These are phyloP conservation scores for Cadophora sp. DNA, from an alignment of 2,329 filamentous ascomycete species.

Conservation along the genomic window DNA sequence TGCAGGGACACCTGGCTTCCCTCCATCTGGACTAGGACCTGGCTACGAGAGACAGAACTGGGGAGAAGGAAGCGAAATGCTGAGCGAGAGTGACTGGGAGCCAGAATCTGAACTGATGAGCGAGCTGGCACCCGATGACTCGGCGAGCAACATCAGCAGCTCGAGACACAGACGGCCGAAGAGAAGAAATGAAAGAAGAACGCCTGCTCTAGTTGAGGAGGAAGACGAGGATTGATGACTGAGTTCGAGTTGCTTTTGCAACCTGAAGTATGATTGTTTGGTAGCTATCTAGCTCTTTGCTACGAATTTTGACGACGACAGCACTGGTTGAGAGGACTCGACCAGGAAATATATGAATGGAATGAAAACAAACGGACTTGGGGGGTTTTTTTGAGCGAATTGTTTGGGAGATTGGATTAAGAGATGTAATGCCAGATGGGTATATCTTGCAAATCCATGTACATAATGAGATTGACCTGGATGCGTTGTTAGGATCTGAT, in stretches of 20 bases:
- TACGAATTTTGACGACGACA: slow-evolving; percentile 14
- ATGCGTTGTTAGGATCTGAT: neutral
- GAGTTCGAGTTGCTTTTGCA: neutral
- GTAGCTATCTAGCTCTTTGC: neutral
- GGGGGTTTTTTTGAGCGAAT: neutral
- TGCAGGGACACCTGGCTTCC: slow-evolving; percentile 49
- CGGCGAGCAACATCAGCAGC: slow-evolving; percentile 80
- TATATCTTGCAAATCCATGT: slow-evolving; percentile 7
- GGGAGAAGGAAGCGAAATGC: slow-evolving; percentile 54
- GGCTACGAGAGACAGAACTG: slow-evolving; percentile 43
- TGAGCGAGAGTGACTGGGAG: slow-evolving; percentile 46
- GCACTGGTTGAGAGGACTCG: slow-evolving; percentile 17
- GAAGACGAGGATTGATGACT: slow-evolving; percentile 54
- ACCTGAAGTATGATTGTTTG: neutral
- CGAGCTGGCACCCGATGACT: slow-evolving; percentile 78
- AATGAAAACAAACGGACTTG: slow-evolving; percentile 5
- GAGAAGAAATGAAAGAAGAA: slow-evolving; percentile 71
- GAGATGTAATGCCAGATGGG: slow-evolving; percentile 1
- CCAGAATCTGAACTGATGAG: slow-evolving; percentile 57
- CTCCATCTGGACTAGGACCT: slow-evolving; percentile 41
- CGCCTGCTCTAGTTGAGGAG: slow-evolving; percentile 76
- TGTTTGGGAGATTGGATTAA: neutral
- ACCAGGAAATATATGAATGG: slow-evolving; percentile 9
- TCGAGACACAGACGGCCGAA: slow-evolving; percentile 71
- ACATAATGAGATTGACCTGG: slow-evolving; percentile 1